Conservation (phyloP, 768 basidiomycete species). For the Pleurotus djamor region DNA sequence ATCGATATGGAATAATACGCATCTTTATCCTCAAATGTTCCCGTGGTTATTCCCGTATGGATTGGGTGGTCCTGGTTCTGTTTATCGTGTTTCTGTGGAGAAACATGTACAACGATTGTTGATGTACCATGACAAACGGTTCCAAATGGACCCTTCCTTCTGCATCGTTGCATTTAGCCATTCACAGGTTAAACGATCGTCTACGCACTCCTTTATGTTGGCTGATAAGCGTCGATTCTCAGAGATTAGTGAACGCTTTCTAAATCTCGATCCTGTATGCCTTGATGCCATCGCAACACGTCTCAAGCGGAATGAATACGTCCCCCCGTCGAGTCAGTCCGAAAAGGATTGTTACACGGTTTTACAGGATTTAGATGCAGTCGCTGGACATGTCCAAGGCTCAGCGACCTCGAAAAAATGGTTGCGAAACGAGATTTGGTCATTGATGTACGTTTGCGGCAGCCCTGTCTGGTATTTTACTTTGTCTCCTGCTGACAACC, state of each 20-base stretch:
- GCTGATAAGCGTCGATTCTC: conserved; percentile 21
- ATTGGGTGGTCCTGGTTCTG: conserved; percentile 27
- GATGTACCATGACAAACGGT: conserved; percentile 36
- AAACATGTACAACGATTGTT: conserved; percentile 25
- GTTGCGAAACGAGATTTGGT: background rate
- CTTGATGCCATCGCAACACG: background rate
- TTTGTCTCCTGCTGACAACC: background rate
- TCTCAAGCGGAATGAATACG: background rate
- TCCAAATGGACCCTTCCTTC: conserved; percentile 26
- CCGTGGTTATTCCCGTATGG: conserved; percentile 27
- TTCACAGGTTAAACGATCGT: conserved; percentile 3
- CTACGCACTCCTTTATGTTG: conserved; percentile 22
- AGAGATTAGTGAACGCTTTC: conserved; percentile 19
- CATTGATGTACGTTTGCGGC: conserved; percentile 17
- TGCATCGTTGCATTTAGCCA: background rate
- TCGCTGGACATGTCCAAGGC: conserved; percentile 25
- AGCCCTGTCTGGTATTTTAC: conserved; percentile 14
- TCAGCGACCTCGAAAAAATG: conserved; percentile 12
- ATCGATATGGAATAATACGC: conserved; percentile 28
- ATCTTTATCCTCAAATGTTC: conserved; percentile 32
- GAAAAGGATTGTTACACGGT: conserved; percentile 34
- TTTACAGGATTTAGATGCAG: conserved; percentile 28
- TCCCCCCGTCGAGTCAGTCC: conserved; percentile 20
- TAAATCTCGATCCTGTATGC: too few species aligned
- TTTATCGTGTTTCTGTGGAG: conserved; percentile 11